Evolutionary conservation across 78 protist genomes (phyloP), one percentile per base, ranked within the genome.

Genomic region (Dictyostelium citrinum): DNA sequence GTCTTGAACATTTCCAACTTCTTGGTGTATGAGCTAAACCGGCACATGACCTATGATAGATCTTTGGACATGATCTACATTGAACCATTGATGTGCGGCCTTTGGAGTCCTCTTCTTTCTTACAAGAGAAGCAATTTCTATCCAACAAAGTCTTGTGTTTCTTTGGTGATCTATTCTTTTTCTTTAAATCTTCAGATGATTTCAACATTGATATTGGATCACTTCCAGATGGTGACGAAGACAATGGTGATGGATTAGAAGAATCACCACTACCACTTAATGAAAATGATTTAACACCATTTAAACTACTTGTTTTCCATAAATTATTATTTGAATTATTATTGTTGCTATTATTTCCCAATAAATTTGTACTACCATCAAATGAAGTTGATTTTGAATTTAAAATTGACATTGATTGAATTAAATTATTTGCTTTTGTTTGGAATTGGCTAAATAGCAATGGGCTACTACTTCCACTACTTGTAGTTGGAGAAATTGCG

Each of bases 21-120:
- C 93, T 37, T 37, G 93, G 93, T 10, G 93, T 88, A 33, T 78
- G 84, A 2, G 84, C n/a, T 2, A 88, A 74, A 29, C 85, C 86
- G 4, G 85, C 93, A 67, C 93, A 88, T 61, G 93, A 78, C 11
- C 93, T 4, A 78, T 88, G 93, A n/a, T 78, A 88, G 10, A 78
- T 67, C 46, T 79, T 78, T 39, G 93, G 93, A 79, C 93, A 88
- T 11, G 93, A 88, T 79, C 93, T 35, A 67, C 93, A 88, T 49
- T 88, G 93, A 3, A 88, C 93, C 61, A 88, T 72, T 5, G 86
- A 67, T 0, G 93, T 88, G n/a, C 85, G 45, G 11, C 93, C 93
- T 35, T 88, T 88, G 0, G 58, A 22, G 35, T 88, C 93, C 35
- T 88, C 93, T 49, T 78, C 85, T n/a, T 76, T 78, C 61, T 88